Evolutionary conservation across 192 early-diverging fungal genomes (phyloP).

Genomic region (Polychytrium aggregatum): DNA sequence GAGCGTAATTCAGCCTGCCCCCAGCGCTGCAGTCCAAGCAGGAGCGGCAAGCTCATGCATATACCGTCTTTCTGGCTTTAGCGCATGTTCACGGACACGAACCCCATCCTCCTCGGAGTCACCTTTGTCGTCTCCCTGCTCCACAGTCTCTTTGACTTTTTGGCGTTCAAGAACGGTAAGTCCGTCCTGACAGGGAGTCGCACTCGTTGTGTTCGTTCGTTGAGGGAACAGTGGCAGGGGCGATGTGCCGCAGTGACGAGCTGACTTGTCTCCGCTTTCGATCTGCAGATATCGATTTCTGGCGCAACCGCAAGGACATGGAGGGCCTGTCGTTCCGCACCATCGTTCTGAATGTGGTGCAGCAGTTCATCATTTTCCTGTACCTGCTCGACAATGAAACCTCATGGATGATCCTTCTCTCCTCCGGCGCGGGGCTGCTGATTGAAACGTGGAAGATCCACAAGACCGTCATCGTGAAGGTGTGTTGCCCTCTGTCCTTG

Average conservation of each 20-base stretch:
- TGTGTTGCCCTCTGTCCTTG: conserved; percentile 9
- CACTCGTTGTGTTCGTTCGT: no score
- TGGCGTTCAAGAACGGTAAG: conserved; percentile 87
- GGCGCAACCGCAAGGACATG: conserved; percentile 69
- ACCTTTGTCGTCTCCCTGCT: conserved; percentile 70
- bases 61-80: no score
- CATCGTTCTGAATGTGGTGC: conserved; percentile 68
- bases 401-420: conserved; percentile 73
- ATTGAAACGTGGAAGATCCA: conserved; percentile 90
- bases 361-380: conserved; percentile 77
- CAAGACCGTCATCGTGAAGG: conserved; percentile 67
- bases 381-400: conserved; percentile 87
- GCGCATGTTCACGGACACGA: conserved; percentile 84
- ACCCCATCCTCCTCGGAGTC: conserved; percentile 63
- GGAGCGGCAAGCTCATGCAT: no score
- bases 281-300: conserved; percentile 71
- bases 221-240: no score
- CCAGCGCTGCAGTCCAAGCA: no score
- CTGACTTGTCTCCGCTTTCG: not conserved
- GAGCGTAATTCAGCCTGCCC: no score
- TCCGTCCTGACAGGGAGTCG: no score
- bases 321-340: conserved; percentile 74
- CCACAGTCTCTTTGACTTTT: conserved; percentile 79
- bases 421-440: conserved; percentile 63
- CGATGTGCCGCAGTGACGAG: no score